phyloP scores from a whole-genome alignment of 192 early-diverging fungal genomes.

The Umbelopsis vinacea region DNA sequence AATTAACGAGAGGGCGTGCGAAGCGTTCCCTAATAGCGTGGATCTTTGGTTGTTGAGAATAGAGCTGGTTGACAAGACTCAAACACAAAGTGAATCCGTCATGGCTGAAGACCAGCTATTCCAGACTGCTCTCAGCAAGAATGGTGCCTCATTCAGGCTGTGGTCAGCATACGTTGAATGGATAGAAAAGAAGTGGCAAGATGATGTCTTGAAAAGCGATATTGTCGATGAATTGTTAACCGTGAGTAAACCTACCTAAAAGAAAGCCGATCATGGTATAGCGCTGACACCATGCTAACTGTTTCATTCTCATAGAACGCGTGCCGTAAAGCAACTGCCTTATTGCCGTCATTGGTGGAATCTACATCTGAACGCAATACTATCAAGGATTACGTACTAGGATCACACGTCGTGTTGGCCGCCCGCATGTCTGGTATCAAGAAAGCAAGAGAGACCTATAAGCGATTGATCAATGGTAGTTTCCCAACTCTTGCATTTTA shows the following conservation, averaged over 20 bases:
- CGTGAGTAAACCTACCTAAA: conserved; percentile 16
- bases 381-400: conserved; percentile 57
- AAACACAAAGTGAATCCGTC: neutral
- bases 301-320: conserved; percentile 42
- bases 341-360: conserved; percentile 54
- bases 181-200: conserved; percentile 39
- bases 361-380: conserved; percentile 48
- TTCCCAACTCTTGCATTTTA: conserved; percentile 67
- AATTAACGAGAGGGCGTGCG: conserved; percentile 42
- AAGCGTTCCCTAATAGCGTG: conserved; percentile 43
- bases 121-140: conserved; percentile 40
- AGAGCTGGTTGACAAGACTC: conserved; percentile 16
- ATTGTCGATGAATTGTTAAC: conserved; percentile 44
- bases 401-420: conserved; percentile 65
- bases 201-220: conserved; percentile 40
- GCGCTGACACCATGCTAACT: neutral
- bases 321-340: conserved; percentile 47
- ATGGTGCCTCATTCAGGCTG: conserved; percentile 46
- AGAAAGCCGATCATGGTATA: too few species aligned
- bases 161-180: conserved; percentile 57
- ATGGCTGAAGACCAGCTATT: conserved; percentile 2
- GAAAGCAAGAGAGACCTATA: conserved; percentile 53
- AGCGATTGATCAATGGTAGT: conserved; percentile 52
- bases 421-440: conserved; percentile 45
- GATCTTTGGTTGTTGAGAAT: conserved; percentile 50